phyloP scores from a whole-genome alignment of 2,329 filamentous ascomycete genomes.

The Cladophialophora yegresii region DNA sequence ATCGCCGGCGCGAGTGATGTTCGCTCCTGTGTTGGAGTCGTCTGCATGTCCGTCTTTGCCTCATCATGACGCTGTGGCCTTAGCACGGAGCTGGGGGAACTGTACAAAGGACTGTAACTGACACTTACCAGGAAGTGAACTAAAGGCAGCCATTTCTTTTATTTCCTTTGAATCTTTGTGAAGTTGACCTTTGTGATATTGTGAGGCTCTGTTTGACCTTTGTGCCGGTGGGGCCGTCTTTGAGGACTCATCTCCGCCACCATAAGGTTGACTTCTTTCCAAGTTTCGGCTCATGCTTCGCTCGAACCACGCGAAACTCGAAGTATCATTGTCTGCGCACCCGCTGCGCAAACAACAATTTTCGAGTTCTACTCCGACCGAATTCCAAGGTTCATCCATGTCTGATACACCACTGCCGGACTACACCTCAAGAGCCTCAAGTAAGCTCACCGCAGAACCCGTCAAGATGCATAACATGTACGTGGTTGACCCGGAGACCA shows the following conservation, averaged over 20 bases:
- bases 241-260: neutral
- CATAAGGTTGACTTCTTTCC: neutral
- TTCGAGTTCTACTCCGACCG: neutral
- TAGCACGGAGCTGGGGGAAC: neutral
- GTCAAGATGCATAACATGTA: slow-evolving; percentile 13
- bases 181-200: neutral
- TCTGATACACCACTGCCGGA: neutral
- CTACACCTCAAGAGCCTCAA: neutral
- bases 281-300: neutral
- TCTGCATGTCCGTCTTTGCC: neutral
- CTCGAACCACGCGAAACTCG: neutral
- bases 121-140: neutral
- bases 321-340: neutral
- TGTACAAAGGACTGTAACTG: neutral
- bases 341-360: neutral
- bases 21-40: neutral
- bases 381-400: neutral
- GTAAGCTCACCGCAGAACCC: slow-evolving; percentile 1
- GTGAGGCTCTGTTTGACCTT: neutral
- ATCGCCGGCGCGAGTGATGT: neutral
- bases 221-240: neutral
- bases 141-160: neutral
- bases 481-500: slow-evolving; percentile 18
- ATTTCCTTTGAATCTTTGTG: neutral
- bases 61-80: neutral